These are phyloP conservation scores for Candida xiaguanensis DNA, from an alignment of 805 yeast species.

Conservation along the genomic window DNA sequence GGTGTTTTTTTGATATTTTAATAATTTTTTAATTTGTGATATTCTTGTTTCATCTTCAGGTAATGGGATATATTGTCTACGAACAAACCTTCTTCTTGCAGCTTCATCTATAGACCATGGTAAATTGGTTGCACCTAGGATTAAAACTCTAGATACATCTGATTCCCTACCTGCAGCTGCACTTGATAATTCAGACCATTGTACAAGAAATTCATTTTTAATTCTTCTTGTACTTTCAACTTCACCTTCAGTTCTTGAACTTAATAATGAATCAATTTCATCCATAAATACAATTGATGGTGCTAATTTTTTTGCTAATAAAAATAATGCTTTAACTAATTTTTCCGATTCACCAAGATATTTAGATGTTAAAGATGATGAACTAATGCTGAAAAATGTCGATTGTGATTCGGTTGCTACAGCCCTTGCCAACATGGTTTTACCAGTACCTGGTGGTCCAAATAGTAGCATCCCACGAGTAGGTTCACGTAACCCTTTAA, in stretches of 20 bases:
- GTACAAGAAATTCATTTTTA: slow-evolving; percentile 88
- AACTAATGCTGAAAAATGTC: slow-evolving; percentile 87
- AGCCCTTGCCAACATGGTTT: slow-evolving; percentile 94
- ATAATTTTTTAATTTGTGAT: slow-evolving; percentile 63
- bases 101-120: slow-evolving; percentile 99
- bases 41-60: slow-evolving; percentile 84
- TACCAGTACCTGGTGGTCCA: slow-evolving; percentile 99
- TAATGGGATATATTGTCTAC: slow-evolving; percentile 88
- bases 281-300: slow-evolving; percentile 95
- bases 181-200: slow-evolving; percentile 89
- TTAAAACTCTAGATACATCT: slow-evolving; percentile 62
- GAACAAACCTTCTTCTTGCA: slow-evolving; percentile 87
- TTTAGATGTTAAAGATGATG: slow-evolving; percentile 84
- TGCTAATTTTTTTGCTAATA: slow-evolving; percentile 76
- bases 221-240: slow-evolving; percentile 87
- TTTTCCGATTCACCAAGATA: slow-evolving; percentile 93
- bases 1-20: slow-evolving; percentile 70
- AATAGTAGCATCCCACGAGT: slow-evolving; percentile 93
- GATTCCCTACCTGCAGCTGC: slow-evolving; percentile 72
- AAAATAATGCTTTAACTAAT: slow-evolving; percentile 82
- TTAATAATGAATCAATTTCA: slow-evolving; percentile 88
- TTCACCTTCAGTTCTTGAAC: slow-evolving; percentile 72
- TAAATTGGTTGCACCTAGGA: slow-evolving; percentile 89
- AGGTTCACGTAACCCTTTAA: slow-evolving; percentile 88
- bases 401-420: slow-evolving; percentile 94